Conservation (phyloP, 257 asterid genomes). For the Rehmannia glutinosa region DNA sequence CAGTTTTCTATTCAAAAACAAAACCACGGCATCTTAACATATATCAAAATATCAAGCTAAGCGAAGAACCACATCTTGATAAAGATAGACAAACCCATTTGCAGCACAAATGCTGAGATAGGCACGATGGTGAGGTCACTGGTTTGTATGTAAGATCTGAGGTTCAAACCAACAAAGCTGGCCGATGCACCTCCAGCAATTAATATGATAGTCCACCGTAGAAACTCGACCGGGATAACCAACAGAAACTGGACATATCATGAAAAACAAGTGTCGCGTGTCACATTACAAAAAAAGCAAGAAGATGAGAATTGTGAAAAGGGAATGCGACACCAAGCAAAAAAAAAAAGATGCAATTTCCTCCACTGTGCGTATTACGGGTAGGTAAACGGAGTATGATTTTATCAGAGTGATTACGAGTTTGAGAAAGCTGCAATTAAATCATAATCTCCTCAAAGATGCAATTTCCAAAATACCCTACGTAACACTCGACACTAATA, state of each 20-base stretch:
- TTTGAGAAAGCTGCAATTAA: too few species aligned
- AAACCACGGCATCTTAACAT: not conserved
- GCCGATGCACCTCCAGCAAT: conserved; percentile 68
- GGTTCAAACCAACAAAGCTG: conserved; percentile 73
- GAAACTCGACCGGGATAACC: conserved; percentile 70
- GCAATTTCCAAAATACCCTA: too few species aligned
- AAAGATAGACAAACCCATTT: conserved; percentile 79
- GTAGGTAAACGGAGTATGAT: too few species aligned
- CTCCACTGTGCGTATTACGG: too few species aligned
- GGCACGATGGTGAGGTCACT: conserved; percentile 48
- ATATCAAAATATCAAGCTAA: conserved; percentile 4
- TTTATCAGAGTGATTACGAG: too few species aligned
- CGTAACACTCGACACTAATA: too few species aligned
- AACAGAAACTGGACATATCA: conserved; percentile 52
- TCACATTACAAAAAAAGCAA: not conserved
- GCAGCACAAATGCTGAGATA: conserved; percentile 77
- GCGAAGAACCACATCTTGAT: conserved; percentile 91
- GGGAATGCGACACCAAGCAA: too few species aligned
- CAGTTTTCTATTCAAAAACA: conserved; percentile 4
- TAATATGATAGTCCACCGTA: conserved; percentile 71
- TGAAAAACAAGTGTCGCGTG: conserved; percentile 17
- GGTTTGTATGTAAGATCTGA: conserved; percentile 50
- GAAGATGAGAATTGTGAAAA: too few species aligned
- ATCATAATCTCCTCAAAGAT: too few species aligned
- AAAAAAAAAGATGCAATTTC: too few species aligned